Conservation (phyloP, 768 basidiomycete species). For the Boletus vinaceobasis region DNA sequence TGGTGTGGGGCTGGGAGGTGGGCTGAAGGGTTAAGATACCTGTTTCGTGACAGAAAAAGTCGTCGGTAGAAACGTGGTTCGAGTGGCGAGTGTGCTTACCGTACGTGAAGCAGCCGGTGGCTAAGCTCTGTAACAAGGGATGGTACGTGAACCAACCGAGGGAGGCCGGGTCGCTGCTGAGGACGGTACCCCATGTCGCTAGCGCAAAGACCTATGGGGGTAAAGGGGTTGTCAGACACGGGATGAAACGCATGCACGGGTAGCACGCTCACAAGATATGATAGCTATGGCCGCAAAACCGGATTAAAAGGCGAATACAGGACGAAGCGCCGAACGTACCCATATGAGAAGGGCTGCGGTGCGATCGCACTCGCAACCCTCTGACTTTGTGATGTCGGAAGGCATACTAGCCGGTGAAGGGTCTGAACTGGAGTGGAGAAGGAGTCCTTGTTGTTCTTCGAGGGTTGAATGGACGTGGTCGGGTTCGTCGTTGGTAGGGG, state of each 20-base stretch:
- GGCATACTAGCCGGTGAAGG: constrained; percentile 16
- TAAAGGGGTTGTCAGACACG: constrained; percentile 1
- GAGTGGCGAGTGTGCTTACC: constrained; percentile 39
- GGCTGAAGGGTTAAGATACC: constrained; percentile 77
- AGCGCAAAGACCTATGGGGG: constrained; percentile 36
- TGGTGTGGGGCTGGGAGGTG: constrained; percentile 61
- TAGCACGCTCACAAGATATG: constrained; percentile 16
- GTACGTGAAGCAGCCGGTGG: constrained; percentile 54
- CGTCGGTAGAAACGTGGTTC: neutral
- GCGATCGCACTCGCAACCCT: constrained; percentile 38
- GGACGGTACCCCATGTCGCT: constrained; percentile 44
- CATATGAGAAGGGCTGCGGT: constrained; percentile 33
- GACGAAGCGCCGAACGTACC: constrained; percentile 30
- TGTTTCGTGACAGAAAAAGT: constrained; percentile 22
- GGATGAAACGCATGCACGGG: neutral
- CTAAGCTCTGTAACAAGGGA: constrained; percentile 58
- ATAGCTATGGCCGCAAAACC: constrained; percentile 3
- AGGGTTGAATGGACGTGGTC: neutral
- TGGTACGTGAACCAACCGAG: constrained; percentile 67
- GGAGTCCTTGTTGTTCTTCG: constrained; percentile 17
- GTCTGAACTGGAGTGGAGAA: constrained; percentile 3
- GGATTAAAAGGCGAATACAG: neutral
- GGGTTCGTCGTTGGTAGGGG: neutral
- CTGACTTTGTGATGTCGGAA: constrained; percentile 30
- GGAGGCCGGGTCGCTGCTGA: constrained; percentile 42